Evolutionary conservation across 2,329 filamentous ascomycete species (phyloP).

Genomic region (Cercospora citrullina): DNA sequence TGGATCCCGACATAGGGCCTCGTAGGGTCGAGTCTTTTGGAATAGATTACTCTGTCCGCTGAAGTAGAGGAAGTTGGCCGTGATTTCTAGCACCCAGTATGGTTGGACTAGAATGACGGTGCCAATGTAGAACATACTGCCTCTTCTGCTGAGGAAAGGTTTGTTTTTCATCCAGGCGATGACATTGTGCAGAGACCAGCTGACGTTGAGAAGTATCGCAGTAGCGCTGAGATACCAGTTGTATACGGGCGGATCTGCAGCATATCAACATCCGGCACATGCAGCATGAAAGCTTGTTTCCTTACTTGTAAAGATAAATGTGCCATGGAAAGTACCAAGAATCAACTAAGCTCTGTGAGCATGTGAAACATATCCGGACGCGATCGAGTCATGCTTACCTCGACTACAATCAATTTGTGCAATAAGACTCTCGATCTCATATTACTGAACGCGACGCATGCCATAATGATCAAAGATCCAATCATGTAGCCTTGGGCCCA

Average conservation of each 20-base stretch:
- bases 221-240: conserved; percentile 63
- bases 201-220: conserved; percentile 60
- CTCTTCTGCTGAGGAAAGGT: conserved; percentile 51
- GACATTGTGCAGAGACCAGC: conserved; percentile 64
- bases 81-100: conserved; percentile 66
- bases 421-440: conserved; percentile 51
- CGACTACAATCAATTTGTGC: conserved; percentile 54
- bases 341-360: conserved; percentile 25
- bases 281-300: conserved; percentile 12
- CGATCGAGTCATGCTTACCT: conserved; percentile 37
- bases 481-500: conserved; percentile 40
- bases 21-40: conserved; percentile 56
- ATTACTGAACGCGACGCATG: conserved; percentile 51
- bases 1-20: conserved; percentile 63
- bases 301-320: conserved; percentile 57
- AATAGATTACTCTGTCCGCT: conserved; percentile 49
- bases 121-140: conserved; percentile 58
- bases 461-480: conserved; percentile 49
- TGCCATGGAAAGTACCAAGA: conserved; percentile 53
- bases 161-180: conserved; percentile 68
- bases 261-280: conserved; percentile 14
- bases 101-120: conserved; percentile 61
- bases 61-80: conserved; percentile 66
- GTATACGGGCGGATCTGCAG: conserved; percentile 51
- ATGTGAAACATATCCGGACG: not conserved